Evolutionary conservation across 441 rosid species (phyloP).

Genomic region (Adansonia rubrostipa): DNA sequence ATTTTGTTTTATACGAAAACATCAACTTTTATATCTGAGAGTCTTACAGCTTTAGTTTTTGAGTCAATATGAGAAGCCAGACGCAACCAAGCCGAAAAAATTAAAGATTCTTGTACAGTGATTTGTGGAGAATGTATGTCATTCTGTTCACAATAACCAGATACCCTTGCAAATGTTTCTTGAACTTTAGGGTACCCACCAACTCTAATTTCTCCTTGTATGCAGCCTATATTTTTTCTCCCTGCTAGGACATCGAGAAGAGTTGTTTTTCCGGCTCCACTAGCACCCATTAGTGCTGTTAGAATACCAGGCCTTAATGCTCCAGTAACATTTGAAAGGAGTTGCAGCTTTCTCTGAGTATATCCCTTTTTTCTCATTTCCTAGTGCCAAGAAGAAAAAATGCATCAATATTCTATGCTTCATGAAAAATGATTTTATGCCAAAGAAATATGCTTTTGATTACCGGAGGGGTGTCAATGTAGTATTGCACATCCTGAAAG

Average conservation of each 20-base stretch:
- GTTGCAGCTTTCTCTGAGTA: conserved; percentile 39
- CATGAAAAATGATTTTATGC: not conserved
- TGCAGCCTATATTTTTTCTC: conserved; percentile 55
- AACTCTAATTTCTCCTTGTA: conserved; percentile 53
- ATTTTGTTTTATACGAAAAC: not conserved
- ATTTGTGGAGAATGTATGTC: conserved; percentile 64
- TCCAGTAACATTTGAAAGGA: conserved; percentile 50
- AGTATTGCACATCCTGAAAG: conserved; percentile 53
- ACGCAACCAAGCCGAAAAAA: conserved; percentile 65
- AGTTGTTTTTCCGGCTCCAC: conserved; percentile 66
- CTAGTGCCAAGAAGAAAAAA: conserved; percentile 34
- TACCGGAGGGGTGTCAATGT: conserved; percentile 61
- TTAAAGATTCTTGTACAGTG: conserved; percentile 65
- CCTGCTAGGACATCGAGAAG: conserved; percentile 60
- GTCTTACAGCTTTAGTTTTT: conserved; percentile 45
- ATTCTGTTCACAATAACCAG: conserved; percentile 57
- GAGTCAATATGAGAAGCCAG: conserved; percentile 50
- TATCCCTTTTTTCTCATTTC: conserved; percentile 47
- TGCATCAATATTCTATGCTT: not conserved
- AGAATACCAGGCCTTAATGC: conserved; percentile 57
- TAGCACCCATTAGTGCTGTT: conserved; percentile 58
- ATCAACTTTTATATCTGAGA: not conserved
- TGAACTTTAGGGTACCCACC: conserved; percentile 51
- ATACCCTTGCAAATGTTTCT: conserved; percentile 58
- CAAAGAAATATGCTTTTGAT: not conserved